A percentile compares a stretch with the other conserved stretches of the same genome.
phyloP scores from a whole-genome alignment of 2,329 filamentous ascomycete genomes.

The Metarhizium brunneum region DNA sequence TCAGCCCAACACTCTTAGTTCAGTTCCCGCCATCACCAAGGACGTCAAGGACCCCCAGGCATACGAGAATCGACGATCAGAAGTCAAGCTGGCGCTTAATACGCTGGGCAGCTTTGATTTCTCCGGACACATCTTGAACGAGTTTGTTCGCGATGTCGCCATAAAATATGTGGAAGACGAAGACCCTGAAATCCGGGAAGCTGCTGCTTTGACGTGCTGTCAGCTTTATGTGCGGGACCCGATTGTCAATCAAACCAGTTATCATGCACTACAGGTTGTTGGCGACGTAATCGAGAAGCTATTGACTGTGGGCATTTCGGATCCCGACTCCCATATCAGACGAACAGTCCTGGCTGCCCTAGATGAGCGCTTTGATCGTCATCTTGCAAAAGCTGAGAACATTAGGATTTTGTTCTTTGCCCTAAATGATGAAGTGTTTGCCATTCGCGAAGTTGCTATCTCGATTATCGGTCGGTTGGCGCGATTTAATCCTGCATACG shows the following conservation, averaged over 20 bases:
- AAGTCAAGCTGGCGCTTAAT: conserved; percentile 87
- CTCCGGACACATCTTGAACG: conserved; percentile 83
- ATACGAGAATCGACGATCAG: conserved; percentile 71
- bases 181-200: conserved; percentile 85
- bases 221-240: conserved; percentile 95
- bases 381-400: conserved; percentile 96
- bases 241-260: conserved; percentile 95
- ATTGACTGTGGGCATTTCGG: conserved; percentile 86
- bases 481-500: conserved; percentile 87
- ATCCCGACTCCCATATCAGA: conserved; percentile 81
- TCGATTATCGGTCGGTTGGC: conserved; percentile 92
- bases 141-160: conserved; percentile 96
- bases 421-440: conserved; percentile 88
- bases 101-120: conserved; percentile 99
- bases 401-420: conserved; percentile 92
- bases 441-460: conserved; percentile 89
- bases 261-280: conserved; percentile 93
- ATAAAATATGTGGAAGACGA: conserved; percentile 98
- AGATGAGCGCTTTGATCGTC: conserved; percentile 88
- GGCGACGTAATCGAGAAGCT: conserved; percentile 97
- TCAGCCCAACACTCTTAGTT: conserved; percentile 66
- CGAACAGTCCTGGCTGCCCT: conserved; percentile 81
- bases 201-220: conserved; percentile 91
- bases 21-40: conserved; percentile 75
- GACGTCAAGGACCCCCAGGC: conserved; percentile 77